Evolutionary conservation across 2,329 filamentous ascomycete species (phyloP), one percentile per base, ranked within the genome.

Genomic region (Thyridium curvatum): DNA sequence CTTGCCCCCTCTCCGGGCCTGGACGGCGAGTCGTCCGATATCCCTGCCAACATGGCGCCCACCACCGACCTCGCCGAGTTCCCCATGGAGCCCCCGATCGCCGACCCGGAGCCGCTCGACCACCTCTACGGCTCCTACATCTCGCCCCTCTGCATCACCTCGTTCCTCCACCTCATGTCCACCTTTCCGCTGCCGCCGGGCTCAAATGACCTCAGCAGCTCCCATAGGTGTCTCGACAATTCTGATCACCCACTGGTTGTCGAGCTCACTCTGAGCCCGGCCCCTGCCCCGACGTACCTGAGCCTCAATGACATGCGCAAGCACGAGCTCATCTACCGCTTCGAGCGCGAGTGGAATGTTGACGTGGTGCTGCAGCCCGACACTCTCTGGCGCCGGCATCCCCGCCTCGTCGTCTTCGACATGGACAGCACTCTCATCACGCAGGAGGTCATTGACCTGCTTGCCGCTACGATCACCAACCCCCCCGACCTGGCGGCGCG

Each of bases 381-480:
- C 55, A 76, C 69, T 21, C 70, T 91, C 26, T 88, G 83, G 69
- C 73, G 88, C 42, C 76, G 83, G 18, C 79, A 94, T 61, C 90
- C 90, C 48, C 79, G 91, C 8, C 71, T 97, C 10, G 89, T 91
- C 4, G 87, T 96, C 26, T 98, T 98, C 55, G 93, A 98, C 61
- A 98, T 98, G 93, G 93, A 98, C 66, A 93, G 85, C 61, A 98
- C 93, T 0, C 75, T 98, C 43, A 97, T 98, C 58, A 85, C 91
- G 39, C 90, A 98, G 61, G 93, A 98, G 66, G 90, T 96, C 44
- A 97, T 98, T 56, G 93, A 98, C 61, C 82, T 97, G 53, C 82
- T 98, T 41, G 93, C 93, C 4, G 81, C 84, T 39, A 84, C 84
- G 30, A 79, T 95, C 52, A 70, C 65, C 35, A 66, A 85, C 62